phyloP scores from a whole-genome alignment of 169 alveolate species.

The Plasmodium fragile region DNA sequence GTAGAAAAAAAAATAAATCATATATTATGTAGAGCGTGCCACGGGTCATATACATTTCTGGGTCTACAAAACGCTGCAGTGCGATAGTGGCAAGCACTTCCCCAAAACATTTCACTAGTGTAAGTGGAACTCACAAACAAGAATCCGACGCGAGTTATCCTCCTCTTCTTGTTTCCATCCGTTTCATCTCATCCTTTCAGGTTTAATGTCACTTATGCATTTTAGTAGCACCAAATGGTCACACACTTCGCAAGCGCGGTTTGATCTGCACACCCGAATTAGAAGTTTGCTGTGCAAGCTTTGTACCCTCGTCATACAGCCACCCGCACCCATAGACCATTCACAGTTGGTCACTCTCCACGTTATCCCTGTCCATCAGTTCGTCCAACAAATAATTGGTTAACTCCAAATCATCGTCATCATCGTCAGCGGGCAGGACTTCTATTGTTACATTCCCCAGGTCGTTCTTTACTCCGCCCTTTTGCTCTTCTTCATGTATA shows the following conservation, averaged over 20 bases:
- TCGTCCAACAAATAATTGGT: conserved; percentile 35
- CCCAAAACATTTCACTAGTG: not conserved
- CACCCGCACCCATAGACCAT: not conserved
- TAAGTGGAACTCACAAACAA: not conserved
- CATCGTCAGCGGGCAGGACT: conserved; percentile 57
- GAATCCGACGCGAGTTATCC: not conserved
- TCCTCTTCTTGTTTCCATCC: not conserved
- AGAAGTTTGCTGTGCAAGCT: not conserved
- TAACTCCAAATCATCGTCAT: conserved; percentile 9
- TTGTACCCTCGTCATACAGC: not conserved
- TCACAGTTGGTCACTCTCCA: conserved; percentile 4
- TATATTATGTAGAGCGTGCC: not conserved
- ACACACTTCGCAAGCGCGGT: not conserved
- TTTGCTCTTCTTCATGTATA: conserved; percentile 13
- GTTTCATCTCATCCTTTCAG: not conserved
- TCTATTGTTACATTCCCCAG: conserved; percentile 43
- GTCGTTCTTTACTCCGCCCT: not conserved
- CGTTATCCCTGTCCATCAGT: not conserved
- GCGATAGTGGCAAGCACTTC: not conserved
- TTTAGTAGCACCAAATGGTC: not conserved
- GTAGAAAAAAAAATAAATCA: not conserved
- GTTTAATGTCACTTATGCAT: not conserved
- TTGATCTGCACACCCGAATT: not conserved
- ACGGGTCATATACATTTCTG: not conserved
- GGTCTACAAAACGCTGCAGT: not conserved